Conservation (phyloP, 1,284 basidiomycete species). For the Ganoderma lucidum region DNA sequence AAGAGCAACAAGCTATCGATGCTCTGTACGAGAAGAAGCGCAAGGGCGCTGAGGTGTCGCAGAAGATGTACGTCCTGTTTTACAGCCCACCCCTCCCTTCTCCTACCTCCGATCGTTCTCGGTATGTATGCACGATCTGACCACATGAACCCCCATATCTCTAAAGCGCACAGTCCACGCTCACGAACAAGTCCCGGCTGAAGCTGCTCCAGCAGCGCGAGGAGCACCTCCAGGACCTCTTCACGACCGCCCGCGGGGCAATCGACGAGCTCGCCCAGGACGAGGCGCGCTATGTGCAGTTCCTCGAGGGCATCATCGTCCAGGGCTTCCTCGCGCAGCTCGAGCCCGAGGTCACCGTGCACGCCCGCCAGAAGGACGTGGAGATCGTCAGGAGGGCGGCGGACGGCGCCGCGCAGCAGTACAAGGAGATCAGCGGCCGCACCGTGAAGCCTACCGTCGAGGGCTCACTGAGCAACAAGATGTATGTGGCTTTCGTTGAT, state of each 20-base stretch:
- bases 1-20: slow-evolving; percentile 93
- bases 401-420: slow-evolving; percentile 67
- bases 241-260: slow-evolving; percentile 76
- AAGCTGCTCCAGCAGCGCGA: slow-evolving; percentile 92
- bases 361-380: slow-evolving; percentile 70
- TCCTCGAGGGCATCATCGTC: slow-evolving; percentile 83
- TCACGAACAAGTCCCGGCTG: slow-evolving; percentile 96
- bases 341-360: slow-evolving; percentile 71
- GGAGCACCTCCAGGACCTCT: slow-evolving; percentile 91
- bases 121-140: neutral
- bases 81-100: slow-evolving; percentile 7
- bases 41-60: slow-evolving; percentile 90
- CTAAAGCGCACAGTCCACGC: slow-evolving; percentile 89
- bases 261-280: slow-evolving; percentile 74
- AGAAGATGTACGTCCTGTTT: slow-evolving; percentile 84
- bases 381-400: slow-evolving; percentile 65
- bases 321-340: slow-evolving; percentile 76
- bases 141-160: neutral
- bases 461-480: slow-evolving; percentile 74
- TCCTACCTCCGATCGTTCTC: neutral
- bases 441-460: slow-evolving; percentile 71
- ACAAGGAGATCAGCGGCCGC: slow-evolving; percentile 80
- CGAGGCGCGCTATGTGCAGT: slow-evolving; percentile 76
- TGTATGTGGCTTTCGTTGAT: slow-evolving; percentile 53
- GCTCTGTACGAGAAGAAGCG: slow-evolving; percentile 93